A percentile compares a stretch with the other conserved stretches of the same genome.
These are phyloP conservation scores for Collybia mongolica DNA, from an alignment of 768 basidiomycete species.

Conservation along the genomic window DNA sequence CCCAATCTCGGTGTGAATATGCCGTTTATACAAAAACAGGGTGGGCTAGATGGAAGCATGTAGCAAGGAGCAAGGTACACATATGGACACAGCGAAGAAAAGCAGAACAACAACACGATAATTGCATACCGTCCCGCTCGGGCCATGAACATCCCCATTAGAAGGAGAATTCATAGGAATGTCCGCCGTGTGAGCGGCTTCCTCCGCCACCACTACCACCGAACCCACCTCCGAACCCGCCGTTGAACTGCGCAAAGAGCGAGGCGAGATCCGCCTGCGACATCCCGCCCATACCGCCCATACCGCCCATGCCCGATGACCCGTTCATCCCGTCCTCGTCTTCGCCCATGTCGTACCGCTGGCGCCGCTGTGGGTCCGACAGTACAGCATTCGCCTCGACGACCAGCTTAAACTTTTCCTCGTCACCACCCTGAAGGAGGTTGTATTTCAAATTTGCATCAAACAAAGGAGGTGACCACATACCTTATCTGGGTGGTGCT, in stretches of 20 bases:
- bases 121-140: no score
- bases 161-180: slow-evolving; percentile 33
- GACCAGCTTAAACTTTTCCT: slow-evolving; percentile 93
- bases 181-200: slow-evolving; percentile 11
- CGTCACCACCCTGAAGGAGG: slow-evolving; percentile 75
- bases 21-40: no score
- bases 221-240: slow-evolving; percentile 29
- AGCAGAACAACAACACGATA: no score
- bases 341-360: slow-evolving; percentile 80
- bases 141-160: slow-evolving; percentile 6
- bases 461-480: slow-evolving; percentile 6
- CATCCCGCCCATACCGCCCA: slow-evolving; percentile 45
- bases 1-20: no score
- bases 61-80: no score
- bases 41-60: no score
- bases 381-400: slow-evolving; percentile 81
- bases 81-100: no score
- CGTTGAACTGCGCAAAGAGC: slow-evolving; percentile 64
- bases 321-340: slow-evolving; percentile 70
- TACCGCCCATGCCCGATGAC: slow-evolving; percentile 8
- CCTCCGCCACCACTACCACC: slow-evolving; percentile 22
- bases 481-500: slow-evolving; percentile 85
- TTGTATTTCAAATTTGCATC: not conserved
- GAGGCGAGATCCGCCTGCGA: slow-evolving; percentile 54
- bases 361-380: slow-evolving; percentile 69